Evolutionary conservation across 306 rosid species (phyloP).

Genomic region (Phaseolus lunatus): DNA sequence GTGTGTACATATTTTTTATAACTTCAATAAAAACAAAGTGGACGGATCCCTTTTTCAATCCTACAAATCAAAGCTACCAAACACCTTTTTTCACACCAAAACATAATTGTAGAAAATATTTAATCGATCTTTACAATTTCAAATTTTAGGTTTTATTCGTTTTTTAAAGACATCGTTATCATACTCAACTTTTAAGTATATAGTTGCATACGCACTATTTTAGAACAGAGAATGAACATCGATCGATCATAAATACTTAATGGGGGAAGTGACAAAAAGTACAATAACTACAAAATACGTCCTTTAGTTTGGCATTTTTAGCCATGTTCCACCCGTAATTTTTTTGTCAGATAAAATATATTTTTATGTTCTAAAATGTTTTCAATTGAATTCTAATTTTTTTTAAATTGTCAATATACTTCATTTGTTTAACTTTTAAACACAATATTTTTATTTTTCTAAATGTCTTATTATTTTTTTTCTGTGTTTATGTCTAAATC

Average conservation of each 20-base stretch:
- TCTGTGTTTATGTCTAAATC: too few species aligned
- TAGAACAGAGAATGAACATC: not conserved
- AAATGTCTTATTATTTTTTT: too few species aligned
- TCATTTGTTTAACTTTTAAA: too few species aligned
- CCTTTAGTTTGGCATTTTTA: not conserved
- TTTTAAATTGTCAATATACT: too few species aligned
- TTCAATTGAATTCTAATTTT: too few species aligned
- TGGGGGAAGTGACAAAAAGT: not conserved
- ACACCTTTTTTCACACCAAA: not conserved
- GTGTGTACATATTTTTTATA: not conserved
- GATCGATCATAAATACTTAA: constrained; percentile 12
- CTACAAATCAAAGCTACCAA: not conserved
- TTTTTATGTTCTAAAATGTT: too few species aligned
- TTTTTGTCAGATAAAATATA: not conserved
- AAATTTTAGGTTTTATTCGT: not conserved
- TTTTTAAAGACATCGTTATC: not conserved
- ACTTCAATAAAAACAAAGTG: not conserved
- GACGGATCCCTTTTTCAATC: not conserved
- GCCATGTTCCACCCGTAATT: too few species aligned
- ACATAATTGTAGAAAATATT: not conserved
- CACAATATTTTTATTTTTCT: too few species aligned
- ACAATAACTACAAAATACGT: not conserved
- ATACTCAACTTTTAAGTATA: not conserved
- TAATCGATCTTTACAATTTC: not conserved
- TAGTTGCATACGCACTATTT: not conserved